phyloP scores from a whole-genome alignment of 208 protist genomes.

The Trypanosoma melophagium region DNA sequence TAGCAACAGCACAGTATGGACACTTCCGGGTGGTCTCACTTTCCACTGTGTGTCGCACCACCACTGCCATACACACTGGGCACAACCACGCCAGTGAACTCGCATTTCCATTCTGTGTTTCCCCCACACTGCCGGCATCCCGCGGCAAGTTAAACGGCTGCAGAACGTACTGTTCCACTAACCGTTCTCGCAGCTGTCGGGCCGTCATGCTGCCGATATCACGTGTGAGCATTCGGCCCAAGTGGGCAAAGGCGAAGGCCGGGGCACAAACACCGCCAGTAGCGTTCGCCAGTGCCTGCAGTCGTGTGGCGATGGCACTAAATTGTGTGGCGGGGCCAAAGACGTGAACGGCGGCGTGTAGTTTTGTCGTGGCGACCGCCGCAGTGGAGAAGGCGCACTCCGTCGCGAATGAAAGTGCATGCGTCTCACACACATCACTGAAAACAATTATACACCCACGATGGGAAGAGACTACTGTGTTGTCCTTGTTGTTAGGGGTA shows the following conservation, averaged over 20 bases:
- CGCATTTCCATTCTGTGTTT: constrained; percentile 5
- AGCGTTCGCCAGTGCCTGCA: constrained; percentile 20
- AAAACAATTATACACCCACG: constrained; percentile 50
- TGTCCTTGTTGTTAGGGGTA: neutral
- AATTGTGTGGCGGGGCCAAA: constrained; percentile 40
- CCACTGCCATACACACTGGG: constrained; percentile 61
- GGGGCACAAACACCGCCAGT: constrained; percentile 24
- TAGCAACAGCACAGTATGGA: constrained; percentile 13
- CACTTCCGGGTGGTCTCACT: constrained; percentile 10
- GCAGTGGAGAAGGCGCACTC: constrained; percentile 72
- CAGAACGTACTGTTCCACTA: constrained; percentile 66
- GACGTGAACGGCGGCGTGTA: constrained; percentile 39
- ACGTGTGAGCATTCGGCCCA: constrained; percentile 14
- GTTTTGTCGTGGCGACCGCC: constrained; percentile 35
- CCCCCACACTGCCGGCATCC: neutral
- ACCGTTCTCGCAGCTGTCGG: constrained; percentile 48
- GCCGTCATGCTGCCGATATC: neutral
- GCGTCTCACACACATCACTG: constrained; percentile 37
- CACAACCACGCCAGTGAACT: constrained; percentile 71
- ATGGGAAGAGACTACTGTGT: constrained; percentile 2
- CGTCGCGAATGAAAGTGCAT: constrained; percentile 39
- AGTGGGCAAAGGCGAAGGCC: constrained; percentile 16
- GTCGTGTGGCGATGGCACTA: neutral
- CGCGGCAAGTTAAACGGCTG: constrained; percentile 49
- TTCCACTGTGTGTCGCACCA: constrained; percentile 34